Percentiles rank a stretch among this genome's conserved stretches.
Evolutionary conservation across 2,329 filamentous ascomycete species (phyloP).

Genomic region (Conoideocrella luteorostrata): DNA sequence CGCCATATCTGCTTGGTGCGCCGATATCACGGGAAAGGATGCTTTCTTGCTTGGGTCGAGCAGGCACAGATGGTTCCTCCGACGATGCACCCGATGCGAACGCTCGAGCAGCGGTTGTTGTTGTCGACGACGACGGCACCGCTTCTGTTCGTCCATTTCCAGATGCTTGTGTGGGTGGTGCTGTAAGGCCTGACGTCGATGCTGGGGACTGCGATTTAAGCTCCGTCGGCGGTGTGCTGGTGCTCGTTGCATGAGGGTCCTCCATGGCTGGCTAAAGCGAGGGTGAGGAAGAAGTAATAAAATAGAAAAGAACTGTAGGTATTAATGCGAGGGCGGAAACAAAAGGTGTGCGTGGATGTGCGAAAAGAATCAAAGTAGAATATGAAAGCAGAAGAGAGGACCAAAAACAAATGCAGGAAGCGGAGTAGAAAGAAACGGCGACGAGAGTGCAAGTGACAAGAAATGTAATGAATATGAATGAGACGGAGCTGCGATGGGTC

Average conservation of each 20-base stretch:
- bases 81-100: not conserved
- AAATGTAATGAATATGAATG: not conserved
- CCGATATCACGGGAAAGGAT: not conserved
- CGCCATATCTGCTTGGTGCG: not conserved
- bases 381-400: no score
- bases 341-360: not conserved
- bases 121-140: not conserved
- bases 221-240: constrained; percentile 4
- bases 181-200: not conserved
- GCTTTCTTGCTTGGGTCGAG: constrained; percentile 3
- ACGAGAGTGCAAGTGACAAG: not conserved
- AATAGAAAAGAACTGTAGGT: no score
- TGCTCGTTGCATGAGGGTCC: constrained; percentile 6
- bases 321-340: constrained; percentile 1
- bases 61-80: constrained; percentile 4
- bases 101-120: not conserved
- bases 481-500: no score
- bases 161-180: no score
- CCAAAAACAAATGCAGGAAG: no score
- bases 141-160: constrained; percentile 1
- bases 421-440: no score
- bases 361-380: no score
- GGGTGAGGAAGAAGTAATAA: not conserved
- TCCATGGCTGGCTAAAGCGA: constrained; percentile 6
- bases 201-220: constrained; percentile 3